A percentile compares a stretch with the other conserved stretches of the same genome.
Conservation (phyloP, 331 rosid genomes). For the Quercus phellos region DNA sequence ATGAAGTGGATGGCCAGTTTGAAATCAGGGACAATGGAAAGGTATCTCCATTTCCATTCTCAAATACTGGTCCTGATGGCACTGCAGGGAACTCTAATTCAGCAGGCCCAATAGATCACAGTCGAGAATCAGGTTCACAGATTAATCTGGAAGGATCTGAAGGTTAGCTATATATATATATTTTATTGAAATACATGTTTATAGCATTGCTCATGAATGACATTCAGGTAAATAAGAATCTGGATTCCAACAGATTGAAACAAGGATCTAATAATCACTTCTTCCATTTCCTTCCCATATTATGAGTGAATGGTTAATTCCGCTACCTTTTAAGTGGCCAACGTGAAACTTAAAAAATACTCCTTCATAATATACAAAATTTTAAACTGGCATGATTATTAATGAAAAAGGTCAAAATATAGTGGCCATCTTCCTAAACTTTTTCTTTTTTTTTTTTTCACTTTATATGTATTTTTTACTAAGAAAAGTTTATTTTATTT, state of each 20-base stretch:
- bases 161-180: constrained; percentile 45
- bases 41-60: constrained; percentile 34
- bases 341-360: background rate
- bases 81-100: constrained; percentile 24
- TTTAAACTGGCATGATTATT: too few species aligned
- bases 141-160: constrained; percentile 57
- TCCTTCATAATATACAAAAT: too few species aligned
- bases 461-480: too few species aligned
- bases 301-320: background rate
- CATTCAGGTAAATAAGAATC: constrained; percentile 22
- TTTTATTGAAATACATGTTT: constrained; percentile 8
- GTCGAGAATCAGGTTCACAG: constrained; percentile 42
- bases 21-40: constrained; percentile 42
- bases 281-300: background rate
- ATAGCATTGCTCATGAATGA: constrained; percentile 12
- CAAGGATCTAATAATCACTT: background rate
- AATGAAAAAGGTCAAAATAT: too few species aligned
- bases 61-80: constrained; percentile 40
- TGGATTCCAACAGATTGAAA: background rate
- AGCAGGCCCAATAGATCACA: background rate
- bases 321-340: background rate
- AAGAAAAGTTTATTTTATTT: too few species aligned
- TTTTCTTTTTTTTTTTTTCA: too few species aligned
- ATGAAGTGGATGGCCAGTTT: constrained; percentile 35
- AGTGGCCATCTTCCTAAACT: too few species aligned